These are phyloP conservation scores for Claviceps sp. DNA, from an alignment of 2,329 filamentous ascomycete genomes.

Conservation along the genomic window DNA sequence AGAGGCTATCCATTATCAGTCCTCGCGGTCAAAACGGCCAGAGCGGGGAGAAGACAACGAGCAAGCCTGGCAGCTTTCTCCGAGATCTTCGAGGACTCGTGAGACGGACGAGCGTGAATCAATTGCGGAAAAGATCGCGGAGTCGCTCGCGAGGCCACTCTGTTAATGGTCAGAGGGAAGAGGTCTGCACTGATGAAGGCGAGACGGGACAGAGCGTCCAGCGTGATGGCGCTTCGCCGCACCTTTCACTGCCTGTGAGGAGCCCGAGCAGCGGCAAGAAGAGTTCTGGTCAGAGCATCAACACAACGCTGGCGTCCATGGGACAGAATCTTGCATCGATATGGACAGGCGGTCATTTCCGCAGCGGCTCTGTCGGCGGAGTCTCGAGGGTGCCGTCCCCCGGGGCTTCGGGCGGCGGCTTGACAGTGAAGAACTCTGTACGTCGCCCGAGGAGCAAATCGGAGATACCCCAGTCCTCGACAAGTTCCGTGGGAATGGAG, in stretches of 20 bases:
- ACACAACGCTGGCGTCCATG: conserved; percentile 44
- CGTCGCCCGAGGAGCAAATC: conserved; percentile 44
- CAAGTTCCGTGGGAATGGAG: conserved; percentile 14
- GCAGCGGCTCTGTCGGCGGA: conserved; percentile 47
- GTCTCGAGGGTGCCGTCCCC: conserved; percentile 36
- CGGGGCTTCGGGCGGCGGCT: conserved; percentile 29
- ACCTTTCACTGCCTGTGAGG: conserved; percentile 36
- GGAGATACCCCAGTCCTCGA: conserved; percentile 30
- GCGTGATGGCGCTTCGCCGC: conserved; percentile 26
- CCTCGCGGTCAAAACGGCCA: conserved; percentile 15
- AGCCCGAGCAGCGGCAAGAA: conserved; percentile 40
- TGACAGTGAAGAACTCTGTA: conserved; percentile 34
- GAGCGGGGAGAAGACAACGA: conserved; percentile 20
- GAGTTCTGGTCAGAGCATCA: conserved; percentile 37
- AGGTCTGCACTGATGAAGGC: conserved; percentile 9
- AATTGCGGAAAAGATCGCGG: conserved; percentile 33
- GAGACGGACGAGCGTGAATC: conserved; percentile 32
- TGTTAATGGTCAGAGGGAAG: conserved; percentile 18
- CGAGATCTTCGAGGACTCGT: conserved; percentile 37
- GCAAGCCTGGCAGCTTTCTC: conserved; percentile 35
- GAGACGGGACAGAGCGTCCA: conserved; percentile 21
- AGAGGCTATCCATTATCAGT: conserved; percentile 45
- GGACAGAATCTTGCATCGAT: conserved; percentile 41
- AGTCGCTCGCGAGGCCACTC: conserved; percentile 12
- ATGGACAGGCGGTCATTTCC: conserved; percentile 39